These are phyloP conservation scores for Fusarium tjaetaba DNA, from an alignment of 2,329 filamentous ascomycete genomes.

Conservation along the genomic window DNA sequence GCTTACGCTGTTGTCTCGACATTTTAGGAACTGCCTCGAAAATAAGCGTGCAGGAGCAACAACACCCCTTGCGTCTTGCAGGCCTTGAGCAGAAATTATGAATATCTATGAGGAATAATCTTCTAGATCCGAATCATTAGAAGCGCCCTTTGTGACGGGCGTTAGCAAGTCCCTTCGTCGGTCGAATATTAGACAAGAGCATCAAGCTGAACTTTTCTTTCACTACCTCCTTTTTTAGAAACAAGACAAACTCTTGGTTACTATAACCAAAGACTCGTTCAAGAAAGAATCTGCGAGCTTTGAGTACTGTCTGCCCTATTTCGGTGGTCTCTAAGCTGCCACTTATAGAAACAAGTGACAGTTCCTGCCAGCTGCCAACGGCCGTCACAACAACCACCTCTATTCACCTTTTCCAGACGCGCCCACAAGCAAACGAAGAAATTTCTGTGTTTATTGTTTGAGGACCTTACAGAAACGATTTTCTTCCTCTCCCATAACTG, in stretches of 20 bases:
- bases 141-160: neutral
- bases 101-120: neutral
- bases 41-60: neutral
- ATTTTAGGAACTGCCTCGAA: neutral
- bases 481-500: neutral
- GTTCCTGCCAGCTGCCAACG: conserved; percentile 26
- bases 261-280: no score
- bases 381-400: neutral
- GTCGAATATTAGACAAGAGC: neutral
- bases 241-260: neutral
- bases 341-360: conserved; percentile 5
- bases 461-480: neutral
- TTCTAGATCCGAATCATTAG: neutral
- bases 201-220: neutral
- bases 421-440: neutral
- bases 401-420: neutral
- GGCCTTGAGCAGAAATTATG: neutral
- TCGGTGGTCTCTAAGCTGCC: neutral
- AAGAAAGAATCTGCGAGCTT: neutral
- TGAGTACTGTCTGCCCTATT: neutral
- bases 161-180: neutral
- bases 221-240: neutral
- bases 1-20: neutral
- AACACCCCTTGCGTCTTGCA: neutral
- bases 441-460: neutral